Evolutionary conservation across 768 basidiomycete species (phyloP).

Genomic region (Rhodotorula toruloides): DNA sequence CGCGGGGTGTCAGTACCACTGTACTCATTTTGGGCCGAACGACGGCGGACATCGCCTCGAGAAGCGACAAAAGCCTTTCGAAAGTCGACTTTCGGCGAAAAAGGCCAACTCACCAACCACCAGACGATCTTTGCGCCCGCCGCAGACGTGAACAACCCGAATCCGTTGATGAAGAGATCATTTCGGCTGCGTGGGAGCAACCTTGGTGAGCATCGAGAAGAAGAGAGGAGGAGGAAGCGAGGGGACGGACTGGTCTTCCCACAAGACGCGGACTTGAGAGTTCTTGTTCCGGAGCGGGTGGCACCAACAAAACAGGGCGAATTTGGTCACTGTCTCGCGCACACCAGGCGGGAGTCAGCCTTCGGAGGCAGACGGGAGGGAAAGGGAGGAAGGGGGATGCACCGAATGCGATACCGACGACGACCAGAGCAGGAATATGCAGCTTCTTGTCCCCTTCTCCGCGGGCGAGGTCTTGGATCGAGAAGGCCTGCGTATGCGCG

Average conservation of each 20-base stretch:
- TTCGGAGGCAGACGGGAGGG: neutral
- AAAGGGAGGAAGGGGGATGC: conserved; percentile 33
- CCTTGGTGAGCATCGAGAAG: conserved; percentile 59
- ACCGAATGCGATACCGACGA: conserved; percentile 79
- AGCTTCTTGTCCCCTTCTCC: conserved; percentile 58
- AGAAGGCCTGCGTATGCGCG: conserved; percentile 61
- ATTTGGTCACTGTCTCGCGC: conserved; percentile 56
- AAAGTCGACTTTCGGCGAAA: too few species aligned
- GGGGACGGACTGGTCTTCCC: conserved; percentile 96
- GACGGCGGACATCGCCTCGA: conserved; percentile 73
- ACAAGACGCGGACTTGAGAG: conserved; percentile 88
- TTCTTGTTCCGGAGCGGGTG: conserved; percentile 68
- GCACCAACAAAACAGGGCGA: conserved; percentile 81
- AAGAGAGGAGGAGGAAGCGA: conserved; percentile 44
- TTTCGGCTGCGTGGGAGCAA: conserved; percentile 13
- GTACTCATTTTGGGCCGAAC: conserved; percentile 55
- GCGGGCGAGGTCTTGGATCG: conserved; percentile 62
- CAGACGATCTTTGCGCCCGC: conserved; percentile 49
- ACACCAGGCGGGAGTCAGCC: too few species aligned
- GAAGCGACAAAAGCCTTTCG: conserved; percentile 46
- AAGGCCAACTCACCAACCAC: conserved; percentile 45
- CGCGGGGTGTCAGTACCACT: conserved; percentile 13
- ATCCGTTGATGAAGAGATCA: conserved; percentile 34
- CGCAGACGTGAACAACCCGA: conserved; percentile 49
- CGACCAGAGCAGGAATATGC: conserved; percentile 73